Evolutionary conservation across 495 filamentous ascomycete species (phyloP).

Genomic region (Thermochaetoides thermophila): DNA sequence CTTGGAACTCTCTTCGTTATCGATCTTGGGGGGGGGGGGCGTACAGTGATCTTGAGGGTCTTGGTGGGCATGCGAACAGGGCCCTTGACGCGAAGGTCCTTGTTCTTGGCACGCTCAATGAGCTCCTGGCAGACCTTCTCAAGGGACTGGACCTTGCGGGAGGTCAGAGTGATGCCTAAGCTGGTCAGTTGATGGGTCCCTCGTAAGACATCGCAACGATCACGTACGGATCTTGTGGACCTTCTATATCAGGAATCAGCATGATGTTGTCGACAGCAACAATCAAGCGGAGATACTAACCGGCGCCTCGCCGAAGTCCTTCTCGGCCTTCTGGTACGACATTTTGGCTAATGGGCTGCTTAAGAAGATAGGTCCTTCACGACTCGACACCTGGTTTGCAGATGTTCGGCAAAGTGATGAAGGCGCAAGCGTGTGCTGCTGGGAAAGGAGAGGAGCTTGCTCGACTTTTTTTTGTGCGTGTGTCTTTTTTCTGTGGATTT

Average conservation of each 20-base stretch:
- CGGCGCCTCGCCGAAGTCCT: conserved; percentile 59
- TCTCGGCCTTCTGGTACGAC: conserved; percentile 94
- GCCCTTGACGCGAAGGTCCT: conserved; percentile 96
- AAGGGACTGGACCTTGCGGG: conserved; percentile 78
- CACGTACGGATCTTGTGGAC: conserved; percentile 11
- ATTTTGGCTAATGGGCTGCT: conserved; percentile 40
- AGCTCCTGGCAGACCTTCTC: conserved; percentile 98
- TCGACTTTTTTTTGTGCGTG: conserved; percentile 9
- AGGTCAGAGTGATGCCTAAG: conserved; percentile 92
- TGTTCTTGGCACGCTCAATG: conserved; percentile 95
- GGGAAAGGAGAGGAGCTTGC: too few relatives aligned
- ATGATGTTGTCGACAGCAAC: too few relatives aligned
- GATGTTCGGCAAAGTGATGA: conserved; percentile 73
- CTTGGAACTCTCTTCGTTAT: neutral
- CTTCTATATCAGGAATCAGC: too few relatives aligned
- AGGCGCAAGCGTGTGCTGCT: too few relatives aligned
- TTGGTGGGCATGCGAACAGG: conserved; percentile 98
- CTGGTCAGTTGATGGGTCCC: too few relatives aligned
- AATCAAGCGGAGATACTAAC: too few relatives aligned
- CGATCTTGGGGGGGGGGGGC: conserved; percentile 8
- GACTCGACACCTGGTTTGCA: conserved; percentile 41
- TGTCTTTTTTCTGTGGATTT: conserved; percentile 6
- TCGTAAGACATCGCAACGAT: too few relatives aligned
- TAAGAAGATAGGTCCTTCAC: conserved; percentile 36
- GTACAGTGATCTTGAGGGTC: conserved; percentile 72